These are phyloP conservation scores for Botrytis medusae DNA, from an alignment of 2,329 filamentous ascomycete species.

Conservation along the genomic window DNA sequence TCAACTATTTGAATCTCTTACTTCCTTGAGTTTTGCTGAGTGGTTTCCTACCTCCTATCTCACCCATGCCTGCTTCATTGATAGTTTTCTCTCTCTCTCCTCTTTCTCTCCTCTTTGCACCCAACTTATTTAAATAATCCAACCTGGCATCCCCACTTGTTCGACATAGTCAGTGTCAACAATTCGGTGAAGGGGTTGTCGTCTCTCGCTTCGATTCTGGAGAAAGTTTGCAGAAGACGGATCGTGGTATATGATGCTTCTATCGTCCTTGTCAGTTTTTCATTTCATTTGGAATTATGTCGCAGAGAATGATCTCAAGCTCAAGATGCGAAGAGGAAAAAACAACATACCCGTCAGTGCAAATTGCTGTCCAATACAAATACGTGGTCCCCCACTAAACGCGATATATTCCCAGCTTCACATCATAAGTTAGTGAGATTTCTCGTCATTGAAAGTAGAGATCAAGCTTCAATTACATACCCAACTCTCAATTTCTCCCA, in stretches of 20 bases:
- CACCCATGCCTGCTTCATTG: neutral
- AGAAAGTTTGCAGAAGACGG: constrained; percentile 38
- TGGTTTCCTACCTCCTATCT: neutral
- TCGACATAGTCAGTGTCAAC: constrained; percentile 32
- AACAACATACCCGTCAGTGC: constrained; percentile 27
- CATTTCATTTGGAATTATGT: neutral
- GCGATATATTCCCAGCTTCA: constrained; percentile 70
- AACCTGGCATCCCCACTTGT: constrained; percentile 32
- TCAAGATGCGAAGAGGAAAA: constrained; percentile 34
- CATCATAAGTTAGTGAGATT: constrained; percentile 46
- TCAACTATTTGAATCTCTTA: neutral
- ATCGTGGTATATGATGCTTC: constrained; percentile 41
- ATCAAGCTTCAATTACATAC: neutral
- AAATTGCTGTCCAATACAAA: constrained; percentile 61
- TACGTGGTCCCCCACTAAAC: constrained; percentile 68
- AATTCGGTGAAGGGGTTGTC: constrained; percentile 26
- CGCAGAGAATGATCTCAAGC: neutral
- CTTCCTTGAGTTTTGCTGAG: neutral
- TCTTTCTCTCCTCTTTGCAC: too few species aligned
- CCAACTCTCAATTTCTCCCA: constrained; percentile 39
- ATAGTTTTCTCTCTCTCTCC: too few species aligned
- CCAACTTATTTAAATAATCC: neutral
- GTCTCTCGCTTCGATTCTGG: constrained; percentile 34
- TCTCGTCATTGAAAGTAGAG: neutral
- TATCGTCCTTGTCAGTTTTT: constrained; percentile 45